Evolutionary conservation across 2,329 filamentous ascomycete species (phyloP).

Genomic region (Trichoderma sp.): DNA sequence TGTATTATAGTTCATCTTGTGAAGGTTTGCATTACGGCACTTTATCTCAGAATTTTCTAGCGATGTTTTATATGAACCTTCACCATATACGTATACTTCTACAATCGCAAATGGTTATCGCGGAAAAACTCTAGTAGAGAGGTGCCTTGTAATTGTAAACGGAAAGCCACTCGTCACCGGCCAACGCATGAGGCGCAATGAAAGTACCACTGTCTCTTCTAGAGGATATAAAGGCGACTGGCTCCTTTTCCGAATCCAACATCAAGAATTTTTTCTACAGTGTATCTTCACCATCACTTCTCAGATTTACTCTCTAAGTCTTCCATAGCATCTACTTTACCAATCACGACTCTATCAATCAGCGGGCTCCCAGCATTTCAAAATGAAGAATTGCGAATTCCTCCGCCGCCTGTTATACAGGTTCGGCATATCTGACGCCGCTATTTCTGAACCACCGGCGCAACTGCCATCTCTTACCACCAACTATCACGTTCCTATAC

Average conservation of each 20-base stretch:
- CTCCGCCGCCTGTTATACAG: background rate
- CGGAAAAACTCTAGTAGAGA: too few relatives aligned
- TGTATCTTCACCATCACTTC: background rate
- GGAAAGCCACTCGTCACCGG: background rate
- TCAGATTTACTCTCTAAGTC: background rate
- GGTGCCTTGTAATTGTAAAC: background rate
- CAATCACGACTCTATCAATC: background rate
- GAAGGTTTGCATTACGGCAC: too few relatives aligned
- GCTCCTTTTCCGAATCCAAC: background rate
- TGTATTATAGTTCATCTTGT: too few relatives aligned
- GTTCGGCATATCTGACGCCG: background rate
- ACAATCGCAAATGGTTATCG: too few relatives aligned
- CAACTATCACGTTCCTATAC: background rate
- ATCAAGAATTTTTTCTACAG: background rate
- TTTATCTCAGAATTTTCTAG: too few relatives aligned
- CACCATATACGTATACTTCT: too few relatives aligned
- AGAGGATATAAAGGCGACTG: background rate
- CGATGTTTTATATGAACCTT: too few relatives aligned
- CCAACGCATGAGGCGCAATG: background rate
- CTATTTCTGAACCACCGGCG: background rate
- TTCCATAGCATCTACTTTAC: background rate
- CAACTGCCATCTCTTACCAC: background rate
- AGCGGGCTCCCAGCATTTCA: background rate
- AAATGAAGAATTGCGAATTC: background rate
- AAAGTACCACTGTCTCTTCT: background rate